Percentiles rank a stretch among this genome's conserved stretches.
Evolutionary conservation across 192 early-diverging fungal genomes (phyloP).

Genomic region (Allomyces macrogynus): DNA sequence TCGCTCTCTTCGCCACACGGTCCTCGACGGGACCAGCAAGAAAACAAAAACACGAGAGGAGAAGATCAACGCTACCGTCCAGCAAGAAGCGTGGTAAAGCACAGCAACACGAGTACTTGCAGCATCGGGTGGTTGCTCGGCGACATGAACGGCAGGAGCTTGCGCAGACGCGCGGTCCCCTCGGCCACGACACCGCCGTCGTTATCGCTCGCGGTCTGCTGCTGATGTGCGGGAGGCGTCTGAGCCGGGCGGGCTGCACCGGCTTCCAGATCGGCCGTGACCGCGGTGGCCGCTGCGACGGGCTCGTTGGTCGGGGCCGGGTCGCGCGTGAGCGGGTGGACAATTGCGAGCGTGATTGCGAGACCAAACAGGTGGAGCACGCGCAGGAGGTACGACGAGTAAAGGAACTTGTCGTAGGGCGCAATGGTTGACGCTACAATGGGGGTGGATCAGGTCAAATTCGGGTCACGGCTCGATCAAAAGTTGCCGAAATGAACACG

Average conservation of each 20-base stretch:
- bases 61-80: slow-evolving; percentile 17
- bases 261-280: neutral
- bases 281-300: neutral
- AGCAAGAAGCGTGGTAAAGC: slow-evolving; percentile 37
- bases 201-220: neutral
- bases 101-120: slow-evolving; percentile 45
- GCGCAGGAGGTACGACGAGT: slow-evolving; percentile 2
- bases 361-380: slow-evolving; percentile 5
- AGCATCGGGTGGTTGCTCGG: slow-evolving; percentile 38
- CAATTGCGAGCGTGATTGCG: neutral
- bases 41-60: slow-evolving; percentile 1
- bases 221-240: no score
- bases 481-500: no score
- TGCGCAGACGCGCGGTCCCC: slow-evolving; percentile 13
- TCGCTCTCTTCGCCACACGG: no score
- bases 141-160: slow-evolving; percentile 67
- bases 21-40: no score
- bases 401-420: neutral
- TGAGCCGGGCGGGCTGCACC: neutral
- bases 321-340: slow-evolving; percentile 1
- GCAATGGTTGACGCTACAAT: neutral
- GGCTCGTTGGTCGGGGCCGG: no score
- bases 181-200: neutral
- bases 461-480: neutral
- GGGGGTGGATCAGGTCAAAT: neutral